Evolutionary conservation across 768 basidiomycete species (phyloP), one percentile per base, ranked within the genome.

Genomic region (Gloeophyllum trabeum): DNA sequence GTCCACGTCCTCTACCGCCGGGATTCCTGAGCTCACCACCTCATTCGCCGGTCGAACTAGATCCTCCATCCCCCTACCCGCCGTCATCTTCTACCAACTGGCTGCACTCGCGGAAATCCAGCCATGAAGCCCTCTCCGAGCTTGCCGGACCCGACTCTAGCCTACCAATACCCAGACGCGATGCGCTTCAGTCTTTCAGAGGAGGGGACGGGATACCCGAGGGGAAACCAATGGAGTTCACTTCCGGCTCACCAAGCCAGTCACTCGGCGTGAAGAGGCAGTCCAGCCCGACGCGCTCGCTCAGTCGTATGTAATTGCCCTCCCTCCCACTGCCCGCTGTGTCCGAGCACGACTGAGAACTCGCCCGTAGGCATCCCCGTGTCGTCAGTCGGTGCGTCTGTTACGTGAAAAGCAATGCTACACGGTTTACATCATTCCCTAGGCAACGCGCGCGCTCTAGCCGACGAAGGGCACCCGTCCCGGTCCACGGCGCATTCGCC

Each of bases 381-480:
- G 20, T 68, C 83, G 45, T 71, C 84, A 48, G 85, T 86, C 55
- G 84, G 84, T 84, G 51, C 58, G 80, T 73, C 45, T 40, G 37
- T 30, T 39, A 47, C n/a, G 42, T 39, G 16, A 28, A 23, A 39
- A 19, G 4, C 35, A 21, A 21, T n/a, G 18, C 7, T 41, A 42
- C 45, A 42, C 38, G 45, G 40, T 43, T 42, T 44, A 43, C 46
- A 43, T 46, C 50, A 44, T 54, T 46, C 50, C 51, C 45, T 60
- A 89, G 87, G 87, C 37, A 87, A 90, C 64, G 88, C 86, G 32
- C 79, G 85, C 35, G 81, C 81, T 21, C 65, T 91, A 49, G 81
- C 88, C 23, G 87, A 89, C 39, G 85, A 88, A 48, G 76, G 76
- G 25, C 61, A 65, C 22, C 26, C 45, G 53, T 6, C 56, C 57